Conservation (phyloP, 305 asterid genomes). For the Coffea humblotiana region DNA sequence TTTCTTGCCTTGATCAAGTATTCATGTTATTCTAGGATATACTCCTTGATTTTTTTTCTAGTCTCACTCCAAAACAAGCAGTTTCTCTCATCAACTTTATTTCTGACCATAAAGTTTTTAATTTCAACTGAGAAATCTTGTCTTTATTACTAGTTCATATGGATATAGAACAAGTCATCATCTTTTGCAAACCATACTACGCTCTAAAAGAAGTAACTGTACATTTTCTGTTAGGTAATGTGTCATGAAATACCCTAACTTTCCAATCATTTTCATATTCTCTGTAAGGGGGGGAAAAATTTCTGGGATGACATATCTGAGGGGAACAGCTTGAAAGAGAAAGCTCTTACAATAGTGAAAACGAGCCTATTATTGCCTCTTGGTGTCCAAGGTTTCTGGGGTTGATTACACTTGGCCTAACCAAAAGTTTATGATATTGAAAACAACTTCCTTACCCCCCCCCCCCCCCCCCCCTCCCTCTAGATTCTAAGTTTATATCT, state of each 20-base stretch:
- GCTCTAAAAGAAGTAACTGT: not conserved
- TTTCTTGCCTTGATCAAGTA: not conserved
- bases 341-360: slow-evolving; percentile 2
- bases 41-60: slow-evolving; percentile 1
- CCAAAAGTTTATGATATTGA: not conserved
- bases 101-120: not conserved
- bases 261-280: slow-evolving; percentile 15
- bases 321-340: slow-evolving; percentile 9
- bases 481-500: not conserved
- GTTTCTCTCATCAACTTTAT: not conserved
- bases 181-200: not conserved
- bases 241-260: not conserved
- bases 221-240: not conserved
- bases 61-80: not conserved
- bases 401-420: not conserved
- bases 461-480: too few species aligned
- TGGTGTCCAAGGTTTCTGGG: not conserved
- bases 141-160: not conserved
- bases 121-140: not conserved
- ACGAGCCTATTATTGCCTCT: not conserved
- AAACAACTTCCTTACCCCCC: not conserved
- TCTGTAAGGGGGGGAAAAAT: not conserved
- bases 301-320: not conserved
- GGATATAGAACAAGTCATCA: not conserved
- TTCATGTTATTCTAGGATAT: too few species aligned